These are phyloP conservation scores for Globisporangium orthogonon DNA, from an alignment of 352 stramenopile species.

Conservation along the genomic window DNA sequence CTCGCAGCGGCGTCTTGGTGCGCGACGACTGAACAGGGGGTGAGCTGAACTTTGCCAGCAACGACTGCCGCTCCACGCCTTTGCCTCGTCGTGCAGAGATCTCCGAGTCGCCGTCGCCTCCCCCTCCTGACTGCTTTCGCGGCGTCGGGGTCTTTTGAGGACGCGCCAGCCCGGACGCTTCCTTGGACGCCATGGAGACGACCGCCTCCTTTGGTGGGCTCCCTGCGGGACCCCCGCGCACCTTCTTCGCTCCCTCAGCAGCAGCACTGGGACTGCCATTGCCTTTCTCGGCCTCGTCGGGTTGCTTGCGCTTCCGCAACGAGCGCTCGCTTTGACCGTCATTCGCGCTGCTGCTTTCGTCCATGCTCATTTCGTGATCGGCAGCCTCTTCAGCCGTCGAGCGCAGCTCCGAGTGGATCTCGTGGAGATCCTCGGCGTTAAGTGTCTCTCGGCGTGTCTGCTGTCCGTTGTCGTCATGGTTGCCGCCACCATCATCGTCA, in stretches of 20 bases:
- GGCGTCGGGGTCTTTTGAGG: conserved; percentile 17
- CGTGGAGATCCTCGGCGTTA: conserved; percentile 37
- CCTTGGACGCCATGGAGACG: conserved; percentile 8
- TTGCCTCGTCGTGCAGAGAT: neutral
- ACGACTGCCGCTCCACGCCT: conserved; percentile 5
- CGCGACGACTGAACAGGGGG: conserved; percentile 10
- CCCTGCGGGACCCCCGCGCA: neutral
- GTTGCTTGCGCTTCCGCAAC: conserved; percentile 25
- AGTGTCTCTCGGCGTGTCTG: conserved; percentile 48
- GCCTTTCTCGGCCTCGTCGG: conserved; percentile 7
- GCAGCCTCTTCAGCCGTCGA: neutral
- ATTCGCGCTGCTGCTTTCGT: conserved; percentile 6
- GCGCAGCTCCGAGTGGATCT: conserved; percentile 23
- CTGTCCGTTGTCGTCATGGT: conserved; percentile 6
- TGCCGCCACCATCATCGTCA: neutral
- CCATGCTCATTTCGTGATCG: neutral
- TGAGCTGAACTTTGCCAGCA: conserved; percentile 10
- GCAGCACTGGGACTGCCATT: conserved; percentile 1
- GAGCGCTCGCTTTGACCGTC: conserved; percentile 1
- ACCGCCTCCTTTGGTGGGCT: conserved; percentile 12
- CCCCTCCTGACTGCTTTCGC: conserved; percentile 4
- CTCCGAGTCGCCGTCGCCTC: neutral
- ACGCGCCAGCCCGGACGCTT: conserved; percentile 8
- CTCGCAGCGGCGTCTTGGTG: conserved; percentile 53
- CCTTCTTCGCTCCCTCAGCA: conserved; percentile 4